A percentile compares a stretch with the other conserved stretches of the same genome.
phyloP scores from a whole-genome alignment of 768 basidiomycete genomes.

The Leccinum pellstonianum region DNA sequence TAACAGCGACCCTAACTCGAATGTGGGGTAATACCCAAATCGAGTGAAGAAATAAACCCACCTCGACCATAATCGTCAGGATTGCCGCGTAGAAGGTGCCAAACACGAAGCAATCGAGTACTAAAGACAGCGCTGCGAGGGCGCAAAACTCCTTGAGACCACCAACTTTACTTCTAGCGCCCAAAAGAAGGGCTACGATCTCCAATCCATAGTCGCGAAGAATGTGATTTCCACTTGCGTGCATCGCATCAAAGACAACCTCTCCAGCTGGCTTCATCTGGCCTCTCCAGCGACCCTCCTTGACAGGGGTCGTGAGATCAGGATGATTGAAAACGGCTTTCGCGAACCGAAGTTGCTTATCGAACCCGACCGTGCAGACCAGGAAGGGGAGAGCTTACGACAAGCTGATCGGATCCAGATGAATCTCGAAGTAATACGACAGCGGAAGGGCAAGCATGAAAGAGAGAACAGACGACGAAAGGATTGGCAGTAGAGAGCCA shows the following conservation, averaged over 20 bases:
- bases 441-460: slow-evolving; percentile 82
- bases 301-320: slow-evolving; percentile 45
- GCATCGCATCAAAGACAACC: slow-evolving; percentile 82
- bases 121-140: slow-evolving; percentile 82
- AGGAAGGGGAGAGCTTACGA: slow-evolving; percentile 97
- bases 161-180: slow-evolving; percentile 82
- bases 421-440: slow-evolving; percentile 74
- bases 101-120: slow-evolving; percentile 83
- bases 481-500: slow-evolving; percentile 71
- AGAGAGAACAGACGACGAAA: slow-evolving; percentile 78
- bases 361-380: slow-evolving; percentile 96
- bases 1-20: too few relatives aligned
- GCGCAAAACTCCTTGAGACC: slow-evolving; percentile 95
- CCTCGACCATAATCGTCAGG: slow-evolving; percentile 95
- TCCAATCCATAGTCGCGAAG: slow-evolving; percentile 93
- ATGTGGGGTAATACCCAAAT: too few relatives aligned
- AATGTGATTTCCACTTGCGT: slow-evolving; percentile 78
- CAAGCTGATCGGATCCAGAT: slow-evolving; percentile 88
- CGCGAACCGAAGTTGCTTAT: slow-evolving; percentile 92
- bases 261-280: slow-evolving; percentile 75
- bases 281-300: slow-evolving; percentile 39
- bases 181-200: slow-evolving; percentile 83
- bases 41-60: slow-evolving; percentile 33
- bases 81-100: slow-evolving; percentile 89
- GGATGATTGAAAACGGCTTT: slow-evolving; percentile 87